A percentile compares a stretch with the other conserved stretches of the same genome.
Evolutionary conservation across 225 moss, liverwort and hornwort genomes (phyloP).

Genomic region (Polytrichum formosum): DNA sequence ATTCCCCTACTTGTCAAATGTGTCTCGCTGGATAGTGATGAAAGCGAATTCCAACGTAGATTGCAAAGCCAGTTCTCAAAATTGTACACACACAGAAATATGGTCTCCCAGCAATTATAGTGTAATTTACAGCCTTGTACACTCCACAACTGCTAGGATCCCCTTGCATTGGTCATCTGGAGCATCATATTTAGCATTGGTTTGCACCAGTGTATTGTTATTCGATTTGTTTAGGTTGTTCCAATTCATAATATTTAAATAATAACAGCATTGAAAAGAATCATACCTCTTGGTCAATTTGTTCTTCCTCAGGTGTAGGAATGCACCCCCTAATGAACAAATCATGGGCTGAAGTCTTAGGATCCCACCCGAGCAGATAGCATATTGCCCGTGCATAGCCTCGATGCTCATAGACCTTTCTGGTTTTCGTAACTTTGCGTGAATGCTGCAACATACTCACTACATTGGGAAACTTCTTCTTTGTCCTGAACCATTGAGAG

Average conservation of each 20-base stretch:
- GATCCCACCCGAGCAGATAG: constrained; percentile 48
- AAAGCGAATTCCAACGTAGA: too few relatives aligned
- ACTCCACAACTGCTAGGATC: background rate
- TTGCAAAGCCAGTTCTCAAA: too few relatives aligned
- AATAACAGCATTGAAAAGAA: background rate
- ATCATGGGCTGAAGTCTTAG: constrained; percentile 4
- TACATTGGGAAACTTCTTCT: constrained; percentile 46
- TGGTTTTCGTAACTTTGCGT: constrained; percentile 33
- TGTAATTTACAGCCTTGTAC: background rate
- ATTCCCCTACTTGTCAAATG: too few relatives aligned
- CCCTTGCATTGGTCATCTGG: background rate
- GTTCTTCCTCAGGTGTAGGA: constrained; percentile 9
- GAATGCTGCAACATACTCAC: constrained; percentile 52
- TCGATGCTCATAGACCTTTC: constrained; percentile 42
- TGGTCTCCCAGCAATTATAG: background rate
- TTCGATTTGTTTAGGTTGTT: too few relatives aligned
- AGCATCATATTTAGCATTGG: background rate
- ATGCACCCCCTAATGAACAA: constrained; percentile 16
- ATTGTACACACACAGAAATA: too few relatives aligned
- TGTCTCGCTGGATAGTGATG: too few relatives aligned
- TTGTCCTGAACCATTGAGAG: constrained; percentile 25
- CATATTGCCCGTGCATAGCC: constrained; percentile 51
- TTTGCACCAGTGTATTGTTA: background rate
- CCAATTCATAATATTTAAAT: too few relatives aligned
- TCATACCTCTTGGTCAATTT: constrained; percentile 10